phyloP scores from a whole-genome alignment of 257 asterid genomes.

The Hygrophila difformis region DNA sequence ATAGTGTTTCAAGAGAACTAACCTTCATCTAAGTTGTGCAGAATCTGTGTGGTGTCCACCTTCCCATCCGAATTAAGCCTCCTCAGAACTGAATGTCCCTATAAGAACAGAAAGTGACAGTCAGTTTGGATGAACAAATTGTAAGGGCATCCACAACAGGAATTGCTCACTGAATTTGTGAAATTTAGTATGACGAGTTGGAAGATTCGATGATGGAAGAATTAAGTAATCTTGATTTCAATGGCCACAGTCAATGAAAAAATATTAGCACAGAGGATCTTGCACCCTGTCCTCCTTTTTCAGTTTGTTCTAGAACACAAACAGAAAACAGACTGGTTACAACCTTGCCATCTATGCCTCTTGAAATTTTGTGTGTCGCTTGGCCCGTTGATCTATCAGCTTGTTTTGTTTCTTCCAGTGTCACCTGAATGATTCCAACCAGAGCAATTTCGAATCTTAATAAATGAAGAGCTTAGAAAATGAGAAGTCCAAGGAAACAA shows the following conservation, averaged over 20 bases:
- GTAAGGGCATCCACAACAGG: background rate
- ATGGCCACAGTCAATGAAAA: background rate
- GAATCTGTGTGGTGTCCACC: slow-evolving; percentile 57
- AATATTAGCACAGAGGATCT: background rate
- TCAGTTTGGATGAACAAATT: background rate
- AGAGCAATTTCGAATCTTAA: background rate
- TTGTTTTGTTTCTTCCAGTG: slow-evolving; percentile 61
- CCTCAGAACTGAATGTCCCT: slow-evolving; percentile 79
- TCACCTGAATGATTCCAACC: slow-evolving; percentile 31
- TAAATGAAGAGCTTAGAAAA: background rate
- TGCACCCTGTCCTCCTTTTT: background rate
- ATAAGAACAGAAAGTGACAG: slow-evolving; percentile 2
- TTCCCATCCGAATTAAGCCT: slow-evolving; percentile 68
- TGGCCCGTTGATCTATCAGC: slow-evolving; percentile 77
- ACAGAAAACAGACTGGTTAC: background rate
- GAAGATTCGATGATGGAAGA: background rate
- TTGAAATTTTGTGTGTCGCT: slow-evolving; percentile 71
- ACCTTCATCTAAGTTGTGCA: slow-evolving; percentile 85
- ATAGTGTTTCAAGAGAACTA: slow-evolving; percentile 9
- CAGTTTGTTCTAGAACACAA: background rate
- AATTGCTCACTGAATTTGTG: background rate
- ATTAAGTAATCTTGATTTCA: background rate
- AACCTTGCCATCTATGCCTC: slow-evolving; percentile 86
- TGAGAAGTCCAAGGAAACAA: background rate
- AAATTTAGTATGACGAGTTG: background rate